Conservation (phyloP, 441 rosid genomes). For the Raphanus hybrid region DNA sequence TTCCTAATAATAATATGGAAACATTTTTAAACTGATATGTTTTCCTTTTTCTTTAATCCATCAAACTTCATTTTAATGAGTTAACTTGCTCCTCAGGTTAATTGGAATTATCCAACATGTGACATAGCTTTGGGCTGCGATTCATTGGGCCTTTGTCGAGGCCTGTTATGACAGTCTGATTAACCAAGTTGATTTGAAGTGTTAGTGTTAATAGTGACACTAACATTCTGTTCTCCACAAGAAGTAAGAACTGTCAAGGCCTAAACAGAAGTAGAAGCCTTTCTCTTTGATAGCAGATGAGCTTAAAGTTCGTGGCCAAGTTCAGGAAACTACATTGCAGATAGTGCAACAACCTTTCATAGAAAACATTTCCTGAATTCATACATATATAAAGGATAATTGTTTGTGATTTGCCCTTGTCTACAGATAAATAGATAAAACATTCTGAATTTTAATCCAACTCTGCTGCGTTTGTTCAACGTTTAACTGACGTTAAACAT, state of each 20-base stretch:
- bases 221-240: constrained; percentile 61
- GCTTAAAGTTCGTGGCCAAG: constrained; percentile 83
- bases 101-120: no score
- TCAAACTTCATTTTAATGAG: no score
- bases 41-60: no score
- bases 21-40: no score
- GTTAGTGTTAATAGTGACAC: not conserved
- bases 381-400: not conserved
- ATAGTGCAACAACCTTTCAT: constrained; percentile 63
- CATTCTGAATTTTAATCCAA: not conserved
- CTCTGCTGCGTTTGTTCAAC: not conserved
- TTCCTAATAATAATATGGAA: no score
- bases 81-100: no score
- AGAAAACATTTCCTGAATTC: not conserved
- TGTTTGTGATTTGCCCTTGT: no score
- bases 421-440: not conserved
- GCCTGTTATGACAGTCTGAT: not conserved
- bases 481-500: not conserved
- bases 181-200: not conserved
- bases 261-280: constrained; percentile 82
- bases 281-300: constrained; percentile 89
- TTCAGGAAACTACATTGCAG: constrained; percentile 92
- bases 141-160: not conserved
- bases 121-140: not conserved
- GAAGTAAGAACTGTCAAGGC: constrained; percentile 92